phyloP scores from a whole-genome alignment of 208 protist genomes.

The Leishmania aethiopica region DNA sequence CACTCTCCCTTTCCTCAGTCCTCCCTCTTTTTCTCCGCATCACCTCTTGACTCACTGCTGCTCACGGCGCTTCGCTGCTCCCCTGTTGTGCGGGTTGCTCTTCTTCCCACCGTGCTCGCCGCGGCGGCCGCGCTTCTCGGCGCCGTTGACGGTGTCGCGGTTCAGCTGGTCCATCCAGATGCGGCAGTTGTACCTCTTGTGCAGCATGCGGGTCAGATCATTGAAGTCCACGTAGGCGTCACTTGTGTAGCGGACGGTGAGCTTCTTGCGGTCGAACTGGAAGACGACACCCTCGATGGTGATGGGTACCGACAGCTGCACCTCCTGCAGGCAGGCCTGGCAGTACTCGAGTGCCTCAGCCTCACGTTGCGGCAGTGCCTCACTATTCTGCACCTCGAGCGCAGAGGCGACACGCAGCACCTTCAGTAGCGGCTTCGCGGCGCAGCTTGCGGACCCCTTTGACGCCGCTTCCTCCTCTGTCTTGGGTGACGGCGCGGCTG shows the following conservation, averaged over 20 bases:
- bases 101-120: slow-evolving; percentile 24
- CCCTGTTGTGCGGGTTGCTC: slow-evolving; percentile 12
- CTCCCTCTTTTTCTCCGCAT: background rate
- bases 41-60: background rate
- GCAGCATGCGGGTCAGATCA: slow-evolving; percentile 63
- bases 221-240: slow-evolving; percentile 84
- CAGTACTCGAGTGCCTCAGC: slow-evolving; percentile 62
- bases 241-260: slow-evolving; percentile 86
- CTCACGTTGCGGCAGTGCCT: slow-evolving; percentile 51
- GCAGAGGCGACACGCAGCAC: slow-evolving; percentile 67
- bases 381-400: slow-evolving; percentile 48
- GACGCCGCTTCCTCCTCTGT: slow-evolving; percentile 21
- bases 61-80: slow-evolving; percentile 19
- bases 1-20: background rate
- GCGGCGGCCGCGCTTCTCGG: slow-evolving; percentile 20
- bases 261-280: slow-evolving; percentile 91
- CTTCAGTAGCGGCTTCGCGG: slow-evolving; percentile 12
- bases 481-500: slow-evolving; percentile 11
- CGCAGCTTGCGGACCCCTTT: background rate
- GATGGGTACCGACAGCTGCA: slow-evolving; percentile 61
- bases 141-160: slow-evolving; percentile 45
- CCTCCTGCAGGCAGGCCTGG: slow-evolving; percentile 45
- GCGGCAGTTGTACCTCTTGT: slow-evolving; percentile 83
- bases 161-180: slow-evolving; percentile 93
- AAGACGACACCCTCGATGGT: slow-evolving; percentile 75